phyloP scores from a whole-genome alignment of 1,284 basidiomycete genomes.

The Ceratobasidium papillatum region DNA sequence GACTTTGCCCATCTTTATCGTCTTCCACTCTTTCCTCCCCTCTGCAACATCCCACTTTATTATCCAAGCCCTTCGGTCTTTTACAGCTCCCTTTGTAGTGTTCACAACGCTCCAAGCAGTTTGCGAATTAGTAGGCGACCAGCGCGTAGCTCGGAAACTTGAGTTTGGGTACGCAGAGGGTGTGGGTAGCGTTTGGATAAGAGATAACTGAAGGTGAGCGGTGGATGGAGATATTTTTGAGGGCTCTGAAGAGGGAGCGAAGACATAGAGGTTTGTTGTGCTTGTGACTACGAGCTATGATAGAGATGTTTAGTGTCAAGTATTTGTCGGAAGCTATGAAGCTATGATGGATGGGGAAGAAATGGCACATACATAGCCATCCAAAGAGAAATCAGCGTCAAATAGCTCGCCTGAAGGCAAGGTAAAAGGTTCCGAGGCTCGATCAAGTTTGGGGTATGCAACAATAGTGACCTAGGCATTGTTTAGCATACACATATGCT shows the following conservation, averaged over 20 bases:
- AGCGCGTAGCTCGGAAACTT: conserved; percentile 23
- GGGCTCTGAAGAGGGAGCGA: conserved; percentile 32
- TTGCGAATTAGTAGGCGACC: conserved; percentile 15
- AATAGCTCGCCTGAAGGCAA: conserved; percentile 75
- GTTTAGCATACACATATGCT: conserved; percentile 29
- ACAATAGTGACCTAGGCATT: conserved; percentile 69
- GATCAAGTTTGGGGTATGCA: conserved; percentile 68
- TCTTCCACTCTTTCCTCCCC: conserved; percentile 56
- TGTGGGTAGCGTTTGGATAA: conserved; percentile 7
- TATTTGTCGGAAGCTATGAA: not conserved
- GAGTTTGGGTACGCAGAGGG: conserved; percentile 17
- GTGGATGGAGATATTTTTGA: conserved; percentile 23
- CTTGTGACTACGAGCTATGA: conserved; percentile 45
- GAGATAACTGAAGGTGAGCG: not conserved
- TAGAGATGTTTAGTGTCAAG: not conserved
- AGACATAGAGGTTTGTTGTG: conserved; percentile 44
- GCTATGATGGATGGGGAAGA: not conserved
- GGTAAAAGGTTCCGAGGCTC: conserved; percentile 58
- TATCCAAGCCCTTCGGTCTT: conserved; percentile 33
- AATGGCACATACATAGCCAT: conserved; percentile 56
- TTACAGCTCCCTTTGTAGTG: not conserved
- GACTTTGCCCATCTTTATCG: conserved; percentile 63
- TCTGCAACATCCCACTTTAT: conserved; percentile 47
- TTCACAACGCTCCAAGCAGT: conserved; percentile 35
- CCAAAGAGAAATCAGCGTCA: conserved; percentile 70